Evolutionary conservation across 2,329 filamentous ascomycete species (phyloP).

Genomic region (Parastagonospora nodorum): DNA sequence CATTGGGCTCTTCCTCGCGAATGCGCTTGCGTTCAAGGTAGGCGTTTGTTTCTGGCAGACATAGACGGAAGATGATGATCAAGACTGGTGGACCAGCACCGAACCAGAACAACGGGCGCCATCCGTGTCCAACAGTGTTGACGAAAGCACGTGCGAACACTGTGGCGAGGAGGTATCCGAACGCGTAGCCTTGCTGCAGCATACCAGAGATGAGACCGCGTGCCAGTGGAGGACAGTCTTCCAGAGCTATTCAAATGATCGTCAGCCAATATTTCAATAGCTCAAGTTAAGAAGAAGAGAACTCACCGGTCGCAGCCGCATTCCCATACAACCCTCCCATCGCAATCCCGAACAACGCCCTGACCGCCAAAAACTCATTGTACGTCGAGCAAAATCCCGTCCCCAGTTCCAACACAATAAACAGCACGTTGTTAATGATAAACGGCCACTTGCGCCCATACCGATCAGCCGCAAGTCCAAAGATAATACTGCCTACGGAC

Average conservation of each 20-base stretch:
- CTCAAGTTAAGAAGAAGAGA: not conserved
- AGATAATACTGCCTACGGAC: slow-evolving; percentile 63
- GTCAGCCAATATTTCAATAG: not conserved
- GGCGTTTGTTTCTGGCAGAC: slow-evolving; percentile 77
- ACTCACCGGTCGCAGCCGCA: slow-evolving; percentile 58
- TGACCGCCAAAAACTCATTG: slow-evolving; percentile 62
- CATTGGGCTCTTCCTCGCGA: slow-evolving; percentile 62
- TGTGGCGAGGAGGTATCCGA: slow-evolving; percentile 66
- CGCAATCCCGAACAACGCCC: slow-evolving; percentile 66
- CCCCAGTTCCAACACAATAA: slow-evolving; percentile 64
- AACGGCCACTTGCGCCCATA: slow-evolving; percentile 64
- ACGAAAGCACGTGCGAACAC: slow-evolving; percentile 67
- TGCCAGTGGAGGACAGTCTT: slow-evolving; percentile 64
- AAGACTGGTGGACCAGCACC: slow-evolving; percentile 78
- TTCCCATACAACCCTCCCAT: slow-evolving; percentile 69
- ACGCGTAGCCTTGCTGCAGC: slow-evolving; percentile 67
- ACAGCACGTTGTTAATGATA: slow-evolving; percentile 64
- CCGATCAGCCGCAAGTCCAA: slow-evolving; percentile 59
- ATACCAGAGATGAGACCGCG: slow-evolving; percentile 66
- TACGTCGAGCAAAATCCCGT: slow-evolving; percentile 65
- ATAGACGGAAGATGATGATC: slow-evolving; percentile 78
- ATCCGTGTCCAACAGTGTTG: slow-evolving; percentile 76
- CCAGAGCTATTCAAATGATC: slow-evolving; percentile 51
- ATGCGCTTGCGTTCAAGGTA: slow-evolving; percentile 71
- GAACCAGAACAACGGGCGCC: slow-evolving; percentile 90